Conservation (phyloP, 305 asterid species). For the Vinca major region DNA sequence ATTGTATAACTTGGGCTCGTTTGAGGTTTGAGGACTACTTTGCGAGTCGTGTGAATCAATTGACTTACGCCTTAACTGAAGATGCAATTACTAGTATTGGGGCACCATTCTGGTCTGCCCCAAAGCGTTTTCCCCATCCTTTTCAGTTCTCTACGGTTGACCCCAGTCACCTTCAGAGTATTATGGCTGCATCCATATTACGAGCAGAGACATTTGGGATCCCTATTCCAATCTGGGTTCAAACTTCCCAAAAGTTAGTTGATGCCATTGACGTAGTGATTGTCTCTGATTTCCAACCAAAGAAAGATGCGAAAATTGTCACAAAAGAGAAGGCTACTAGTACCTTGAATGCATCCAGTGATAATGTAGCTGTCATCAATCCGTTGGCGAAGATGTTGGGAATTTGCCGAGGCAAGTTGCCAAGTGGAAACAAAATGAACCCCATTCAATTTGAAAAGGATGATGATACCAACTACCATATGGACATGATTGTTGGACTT, state of each 20-base stretch:
- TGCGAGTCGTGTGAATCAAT: constrained; percentile 32
- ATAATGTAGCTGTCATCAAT: constrained; percentile 28
- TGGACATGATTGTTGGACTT: constrained; percentile 47
- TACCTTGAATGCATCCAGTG: constrained; percentile 27
- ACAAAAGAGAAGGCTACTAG: constrained; percentile 40
- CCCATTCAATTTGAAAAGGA: constrained; percentile 47
- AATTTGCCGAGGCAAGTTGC: constrained; percentile 25
- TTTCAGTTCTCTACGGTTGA: constrained; percentile 29
- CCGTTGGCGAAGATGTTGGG: constrained; percentile 24
- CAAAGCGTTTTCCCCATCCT: constrained; percentile 37
- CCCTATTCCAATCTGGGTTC: constrained; percentile 30
- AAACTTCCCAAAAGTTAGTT: constrained; percentile 21
- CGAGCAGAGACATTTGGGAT: constrained; percentile 43
- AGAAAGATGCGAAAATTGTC: constrained; percentile 27
- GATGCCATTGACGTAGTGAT: constrained; percentile 30
- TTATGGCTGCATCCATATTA: too few species aligned
- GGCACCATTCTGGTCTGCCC: constrained; percentile 38
- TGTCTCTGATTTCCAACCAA: constrained; percentile 34
- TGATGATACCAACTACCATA: constrained; percentile 46
- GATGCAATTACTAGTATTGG: constrained; percentile 34
- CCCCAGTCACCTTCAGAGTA: constrained; percentile 27
- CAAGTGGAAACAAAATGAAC: constrained; percentile 33
- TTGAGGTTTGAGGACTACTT: constrained; percentile 37
- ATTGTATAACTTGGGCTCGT: constrained; percentile 38
- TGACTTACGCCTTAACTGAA: constrained; percentile 31